phyloP scores from a whole-genome alignment of 192 early-diverging fungal genomes.

The Geosiphon pyriformis region DNA sequence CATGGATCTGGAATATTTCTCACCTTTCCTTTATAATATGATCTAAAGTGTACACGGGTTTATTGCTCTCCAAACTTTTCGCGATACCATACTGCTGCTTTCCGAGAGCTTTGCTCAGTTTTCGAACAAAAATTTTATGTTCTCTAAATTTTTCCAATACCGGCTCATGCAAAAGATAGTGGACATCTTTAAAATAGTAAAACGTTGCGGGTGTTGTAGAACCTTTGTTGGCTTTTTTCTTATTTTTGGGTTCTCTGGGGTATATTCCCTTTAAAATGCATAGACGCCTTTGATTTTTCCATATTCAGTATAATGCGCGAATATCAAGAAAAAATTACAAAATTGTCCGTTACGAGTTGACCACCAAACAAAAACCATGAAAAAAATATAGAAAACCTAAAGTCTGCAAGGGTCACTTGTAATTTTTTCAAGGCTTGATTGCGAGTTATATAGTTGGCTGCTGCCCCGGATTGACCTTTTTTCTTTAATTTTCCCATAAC shows the following conservation, averaged over 20 bases:
- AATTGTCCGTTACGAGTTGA: not conserved
- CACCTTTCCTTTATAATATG: slow-evolving; percentile 91
- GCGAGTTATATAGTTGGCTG: slow-evolving; percentile 84
- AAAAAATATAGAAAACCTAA: slow-evolving; percentile 54
- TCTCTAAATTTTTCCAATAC: slow-evolving; percentile 88
- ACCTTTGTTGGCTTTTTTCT: slow-evolving; percentile 89
- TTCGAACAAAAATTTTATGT: slow-evolving; percentile 82
- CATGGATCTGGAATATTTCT: slow-evolving; percentile 1
- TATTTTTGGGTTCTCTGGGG: slow-evolving; percentile 90
- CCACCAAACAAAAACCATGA: not conserved
- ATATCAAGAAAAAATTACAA: not conserved
- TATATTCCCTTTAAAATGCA: slow-evolving; percentile 99
- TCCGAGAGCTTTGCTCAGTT: slow-evolving; percentile 79
- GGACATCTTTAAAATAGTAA: slow-evolving; percentile 96
- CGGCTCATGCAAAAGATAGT: slow-evolving; percentile 91
- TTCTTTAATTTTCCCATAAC: slow-evolving; percentile 67
- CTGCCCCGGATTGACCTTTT: slow-evolving; percentile 88
- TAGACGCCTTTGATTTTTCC: slow-evolving; percentile 77
- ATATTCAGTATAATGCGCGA: too few relatives aligned
- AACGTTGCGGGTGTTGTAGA: slow-evolving; percentile 79
- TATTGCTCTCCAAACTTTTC: slow-evolving; percentile 67
- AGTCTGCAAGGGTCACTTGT: slow-evolving; percentile 89
- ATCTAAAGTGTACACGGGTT: slow-evolving; percentile 84
- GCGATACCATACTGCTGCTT: slow-evolving; percentile 77
- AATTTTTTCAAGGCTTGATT: slow-evolving; percentile 90